Base-by-base conservation (phyloP, 176 grass and related monocot genomes). In the Musa acuminata region DNA sequence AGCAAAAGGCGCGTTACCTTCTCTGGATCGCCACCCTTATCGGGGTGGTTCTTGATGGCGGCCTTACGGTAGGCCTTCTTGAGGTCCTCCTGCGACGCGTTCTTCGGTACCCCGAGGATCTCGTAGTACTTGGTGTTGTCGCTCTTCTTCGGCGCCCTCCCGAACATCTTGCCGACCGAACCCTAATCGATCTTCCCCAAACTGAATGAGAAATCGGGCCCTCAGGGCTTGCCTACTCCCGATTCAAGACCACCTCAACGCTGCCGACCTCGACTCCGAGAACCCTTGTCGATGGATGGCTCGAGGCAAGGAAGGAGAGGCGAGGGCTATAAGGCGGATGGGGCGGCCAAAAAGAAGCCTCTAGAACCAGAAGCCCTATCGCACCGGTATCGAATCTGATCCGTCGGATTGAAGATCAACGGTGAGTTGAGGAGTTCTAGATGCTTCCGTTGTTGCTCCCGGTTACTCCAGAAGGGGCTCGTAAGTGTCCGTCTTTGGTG, bases 41-140 rank as follows among this genome's bases (percentile, higher is more conserved):
- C 90, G 69, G 94, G 94, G 71, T 98, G 94, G 76, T 98, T 98
- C 88, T 98, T 98, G 81, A 98, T 93, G 80, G 94, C 94, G 50
- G 94, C 94, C 90, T 93, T 98, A 68, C 94, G 94, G 79, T 98
- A 98, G 26, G 94, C 94, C 86, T 98, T 98, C 94, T 98, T 98
- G 80, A 98, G 94, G 54, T 98, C 94, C 50, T 98, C 94, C 88
- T 91, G 94, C 66, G 94, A 90, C 23, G 94, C 90, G 16, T 21
- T 55, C 82, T 98, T 98, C 54, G 94, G 84, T 65, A 98, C 94
- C 64, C 94, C 94, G 22, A 98, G 94, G 83, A 98, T 80, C 85
- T 98, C 94, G 77, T 98, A 98, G 82, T 98, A 98, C 82, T 85
- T 93, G 49, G 88, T 93, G 87, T 84, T 93, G 67, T 98, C 94